These are phyloP conservation scores for Narthecium ossifragum DNA, from an alignment of 106 monocot species.

Conservation along the genomic window DNA sequence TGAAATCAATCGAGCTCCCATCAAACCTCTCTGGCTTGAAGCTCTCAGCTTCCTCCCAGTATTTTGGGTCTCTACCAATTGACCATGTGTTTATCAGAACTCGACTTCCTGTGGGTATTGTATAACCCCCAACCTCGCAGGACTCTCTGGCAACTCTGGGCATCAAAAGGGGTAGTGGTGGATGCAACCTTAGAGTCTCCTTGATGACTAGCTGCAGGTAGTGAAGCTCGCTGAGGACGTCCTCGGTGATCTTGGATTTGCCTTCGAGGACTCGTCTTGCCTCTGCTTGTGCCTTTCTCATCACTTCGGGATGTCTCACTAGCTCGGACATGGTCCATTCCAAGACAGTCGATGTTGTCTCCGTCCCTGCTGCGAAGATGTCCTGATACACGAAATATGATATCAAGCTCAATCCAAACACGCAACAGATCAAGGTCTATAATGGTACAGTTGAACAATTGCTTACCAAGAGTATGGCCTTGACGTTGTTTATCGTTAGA, in stretches of 20 bases:
- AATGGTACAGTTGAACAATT: background rate
- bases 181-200: constrained; percentile 30
- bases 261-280: constrained; percentile 1
- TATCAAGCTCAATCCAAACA: too few species aligned
- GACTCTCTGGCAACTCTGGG: constrained; percentile 11
- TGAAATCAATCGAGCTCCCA: background rate
- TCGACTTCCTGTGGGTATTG: constrained; percentile 13
- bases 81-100: constrained; percentile 34
- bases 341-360: constrained; percentile 15
- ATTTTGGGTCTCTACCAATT: constrained; percentile 22
- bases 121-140: constrained; percentile 28
- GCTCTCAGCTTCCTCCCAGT: constrained; percentile 15
- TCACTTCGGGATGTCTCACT: constrained; percentile 20
- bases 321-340: constrained; percentile 37
- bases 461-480: constrained; percentile 32
- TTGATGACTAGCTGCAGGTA: constrained; percentile 32
- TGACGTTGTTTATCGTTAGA: constrained; percentile 10
- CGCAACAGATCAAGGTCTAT: background rate
- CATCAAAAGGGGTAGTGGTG: constrained; percentile 26
- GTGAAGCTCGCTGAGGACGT: background rate
- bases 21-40: constrained; percentile 27
- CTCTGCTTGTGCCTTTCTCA: constrained; percentile 25
- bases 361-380: constrained; percentile 17
- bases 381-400: constrained; percentile 10
- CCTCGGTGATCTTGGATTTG: background rate